Base-by-base conservation (phyloP, 805 yeast genomes). In the Metschnikowia drakensbergensis region DNA sequence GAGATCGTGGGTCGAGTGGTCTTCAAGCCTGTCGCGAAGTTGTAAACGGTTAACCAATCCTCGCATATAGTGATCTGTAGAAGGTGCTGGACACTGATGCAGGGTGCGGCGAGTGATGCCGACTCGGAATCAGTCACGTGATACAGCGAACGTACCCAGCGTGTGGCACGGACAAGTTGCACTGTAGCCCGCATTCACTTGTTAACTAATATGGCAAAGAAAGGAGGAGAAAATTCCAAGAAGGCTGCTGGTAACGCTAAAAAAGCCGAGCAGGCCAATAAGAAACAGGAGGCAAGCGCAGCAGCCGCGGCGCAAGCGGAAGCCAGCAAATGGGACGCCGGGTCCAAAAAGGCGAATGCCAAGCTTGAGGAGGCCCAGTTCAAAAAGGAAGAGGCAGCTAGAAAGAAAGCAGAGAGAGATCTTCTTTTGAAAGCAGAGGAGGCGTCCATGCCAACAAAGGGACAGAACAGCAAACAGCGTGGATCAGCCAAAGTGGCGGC, bases 361-460 rank as follows among this genome's bases (percentile, higher is more conserved):
- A 88, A 87, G 76, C 83, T 83, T 65, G 84, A 79, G 46, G 86
- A 79, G 23, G 84, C 79, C 11, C 81, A 77, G 44, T 82, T 79
- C 48, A 87, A 86, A 68, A 81, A 77, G 60, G 89, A 84, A 44
- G 91, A 86, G 58, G 91, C 87, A 4, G 82, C 84, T 6, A 76
- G 82, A 48, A 85, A 84, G 72, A 88, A 87, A 73, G 86, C 87
- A n/a, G 94, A 87, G 62, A 77, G 94, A 58, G 94, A 87, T 37
- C 81, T 82, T 1, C 67, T 81, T 51, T 65, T 86, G 53, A 70
- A 73, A 53, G 84, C 79, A 7, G 91, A 84, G 64, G 88, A 83
- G 59, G 84, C 74, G 11, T 71, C 83, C 13, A 64, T 82, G 56
- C 87, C 87, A 1, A 54, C 81, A 6, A 84, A 83, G 64, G 79